Base-by-base conservation (phyloP, 768 basidiomycete genomes). In the Tulasnella sp. region DNA sequence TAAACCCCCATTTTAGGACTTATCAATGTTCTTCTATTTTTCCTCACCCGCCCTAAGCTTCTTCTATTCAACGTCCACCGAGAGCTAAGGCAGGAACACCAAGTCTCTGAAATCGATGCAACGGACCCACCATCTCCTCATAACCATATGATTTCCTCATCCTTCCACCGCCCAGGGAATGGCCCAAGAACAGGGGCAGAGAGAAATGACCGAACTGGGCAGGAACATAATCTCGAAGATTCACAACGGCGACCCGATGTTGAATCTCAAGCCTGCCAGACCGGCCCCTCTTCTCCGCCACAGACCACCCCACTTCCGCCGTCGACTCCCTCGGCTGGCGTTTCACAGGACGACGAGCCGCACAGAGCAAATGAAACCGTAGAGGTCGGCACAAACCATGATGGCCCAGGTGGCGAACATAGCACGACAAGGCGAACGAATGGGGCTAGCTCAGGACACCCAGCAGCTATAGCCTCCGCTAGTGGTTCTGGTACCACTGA, bases 41-140 rank as follows among this genome's bases (percentile, higher is more conserved):
- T 74, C 40, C 56, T 79, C 72, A 79, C 79, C 6, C 72, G 79
- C 3, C 79, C 79, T 12, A 79, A 79, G 2, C 42, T 79, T 36
- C 62, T 79, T 18, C 79, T 79, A 4, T 79, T 79, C 77, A 73
- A 78, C n/a, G 19, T 77, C 76, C 76, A 56, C 7, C 76, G 74
- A 21, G 1, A 44, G 7, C 21, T 44, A 2, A 75, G 42, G 34
- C 2, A 56, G 56, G 46, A 52, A 38, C 44, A 75, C 27, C n/a
- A 27, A 6, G 10, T 40, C 48, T 62, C 76, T 8, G 9, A 52
- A 24, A 39, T 48, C 48, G 8, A 52, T 2, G 36, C 36, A 42
- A 14, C 2, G 24, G 24, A 42, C 24, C 42, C 24, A 1, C 18
- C 40, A 6, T 58, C 27, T 31, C n/a, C n/a, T 12, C n/a, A 8